Percentiles rank a stretch among this genome's conserved stretches.
Conservation (phyloP, 2,329 filamentous ascomycete species). For the Penicillium decumbens region DNA sequence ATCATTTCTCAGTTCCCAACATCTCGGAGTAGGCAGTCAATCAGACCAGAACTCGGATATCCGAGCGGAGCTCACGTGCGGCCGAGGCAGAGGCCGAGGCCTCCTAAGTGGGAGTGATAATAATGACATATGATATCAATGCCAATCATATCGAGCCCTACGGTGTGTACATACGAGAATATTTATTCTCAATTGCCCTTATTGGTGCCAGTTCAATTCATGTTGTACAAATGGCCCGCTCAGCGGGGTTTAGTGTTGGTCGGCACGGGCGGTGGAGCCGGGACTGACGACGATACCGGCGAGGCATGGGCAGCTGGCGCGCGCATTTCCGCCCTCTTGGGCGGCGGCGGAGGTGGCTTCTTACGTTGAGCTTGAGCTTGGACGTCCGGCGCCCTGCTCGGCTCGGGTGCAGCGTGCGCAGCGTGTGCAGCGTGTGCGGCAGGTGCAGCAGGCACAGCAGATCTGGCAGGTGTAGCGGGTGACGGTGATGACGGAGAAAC, state of each 20-base stretch:
- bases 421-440: conserved; percentile 1
- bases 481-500: background rate
- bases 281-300: conserved; percentile 21
- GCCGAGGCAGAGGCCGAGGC: conserved; percentile 18
- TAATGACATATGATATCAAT: background rate
- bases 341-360: conserved; percentile 56
- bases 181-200: background rate
- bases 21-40: conserved; percentile 3
- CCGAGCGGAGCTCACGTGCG: conserved; percentile 19
- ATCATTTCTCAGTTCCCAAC: conserved; percentile 15
- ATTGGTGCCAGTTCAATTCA: background rate
- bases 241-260: conserved; percentile 53
- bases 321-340: conserved; percentile 52
- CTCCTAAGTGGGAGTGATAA: background rate
- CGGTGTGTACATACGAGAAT: background rate
- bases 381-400: background rate
- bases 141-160: background rate
- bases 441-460: conserved; percentile 8
- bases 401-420: conserved; percentile 13
- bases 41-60: background rate
- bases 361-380: conserved; percentile 25
- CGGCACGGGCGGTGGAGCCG: conserved; percentile 53
- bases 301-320: conserved; percentile 31
- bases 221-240: conserved; percentile 24
- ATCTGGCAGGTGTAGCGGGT: conserved; percentile 7